A percentile compares a stretch with the other conserved stretches of the same genome.
Evolutionary conservation across 495 filamentous ascomycete genomes (phyloP).

Genomic region (Xylaria venustula): DNA sequence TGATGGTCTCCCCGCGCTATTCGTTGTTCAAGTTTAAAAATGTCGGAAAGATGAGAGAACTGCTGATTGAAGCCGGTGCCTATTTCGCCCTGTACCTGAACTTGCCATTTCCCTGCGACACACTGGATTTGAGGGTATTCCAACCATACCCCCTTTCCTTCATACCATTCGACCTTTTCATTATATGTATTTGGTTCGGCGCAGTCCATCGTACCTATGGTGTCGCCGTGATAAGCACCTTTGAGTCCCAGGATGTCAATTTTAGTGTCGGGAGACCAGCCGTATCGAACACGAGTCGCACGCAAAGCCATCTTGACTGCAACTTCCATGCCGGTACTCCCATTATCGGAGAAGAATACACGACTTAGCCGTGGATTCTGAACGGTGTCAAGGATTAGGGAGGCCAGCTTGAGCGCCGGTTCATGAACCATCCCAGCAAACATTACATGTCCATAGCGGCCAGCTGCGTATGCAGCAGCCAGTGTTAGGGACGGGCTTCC

Average conservation of each 20-base stretch:
- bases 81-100: conserved; percentile 46
- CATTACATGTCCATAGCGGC: conserved; percentile 85
- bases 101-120: conserved; percentile 59
- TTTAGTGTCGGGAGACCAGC: conserved; percentile 51
- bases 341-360: conserved; percentile 78
- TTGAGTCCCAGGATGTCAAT: conserved; percentile 68
- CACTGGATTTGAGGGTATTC: conserved; percentile 69
- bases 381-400: conserved; percentile 53
- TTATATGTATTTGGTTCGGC: conserved; percentile 71
- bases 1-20: conserved; percentile 36
- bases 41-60: conserved; percentile 50
- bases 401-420: conserved; percentile 65
- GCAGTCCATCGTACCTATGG: conserved; percentile 78
- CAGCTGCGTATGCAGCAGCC: conserved; percentile 72
- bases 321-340: conserved; percentile 76
- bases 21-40: conserved; percentile 62
- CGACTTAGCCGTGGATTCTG: conserved; percentile 60
- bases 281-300: conserved; percentile 61
- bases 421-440: conserved; percentile 72
- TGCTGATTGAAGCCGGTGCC: conserved; percentile 39
- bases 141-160: conserved; percentile 71
- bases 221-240: conserved; percentile 79
- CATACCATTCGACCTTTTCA: conserved; percentile 77
- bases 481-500: conserved; percentile 65
- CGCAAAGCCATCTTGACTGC: conserved; percentile 77